phyloP scores from a whole-genome alignment of 305 asterid genomes.

The Vinca major region DNA sequence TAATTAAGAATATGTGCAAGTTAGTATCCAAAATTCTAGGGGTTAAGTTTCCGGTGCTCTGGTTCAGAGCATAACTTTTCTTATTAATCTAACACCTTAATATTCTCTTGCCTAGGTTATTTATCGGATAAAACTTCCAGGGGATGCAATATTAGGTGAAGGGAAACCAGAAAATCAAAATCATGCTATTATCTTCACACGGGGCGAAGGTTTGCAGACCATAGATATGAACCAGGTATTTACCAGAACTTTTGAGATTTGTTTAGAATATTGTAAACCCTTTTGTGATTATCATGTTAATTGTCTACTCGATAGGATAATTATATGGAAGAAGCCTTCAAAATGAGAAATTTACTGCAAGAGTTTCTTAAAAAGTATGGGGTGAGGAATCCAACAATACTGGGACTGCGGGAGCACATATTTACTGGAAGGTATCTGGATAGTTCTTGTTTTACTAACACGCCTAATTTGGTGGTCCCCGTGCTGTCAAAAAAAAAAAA shows the following conservation, averaged over 20 bases:
- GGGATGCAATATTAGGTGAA: constrained; percentile 90
- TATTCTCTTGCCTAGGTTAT: constrained; percentile 47
- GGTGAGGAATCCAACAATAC: constrained; percentile 84
- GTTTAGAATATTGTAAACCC: not conserved
- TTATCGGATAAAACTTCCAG: constrained; percentile 90
- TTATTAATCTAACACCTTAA: not conserved
- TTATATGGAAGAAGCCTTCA: constrained; percentile 96
- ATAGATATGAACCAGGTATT: constrained; percentile 97
- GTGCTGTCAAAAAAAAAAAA: constrained; percentile 7
- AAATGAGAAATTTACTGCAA: constrained; percentile 92
- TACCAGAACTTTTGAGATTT: not conserved
- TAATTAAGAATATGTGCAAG: not conserved
- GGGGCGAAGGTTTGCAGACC: constrained; percentile 98
- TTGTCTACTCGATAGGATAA: constrained; percentile 51
- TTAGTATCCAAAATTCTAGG: not conserved
- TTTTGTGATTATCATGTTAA: constrained; percentile 6
- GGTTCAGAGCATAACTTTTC: not conserved
- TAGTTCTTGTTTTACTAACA: not conserved
- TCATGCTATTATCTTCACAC: constrained; percentile 94
- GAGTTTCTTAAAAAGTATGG: constrained; percentile 84
- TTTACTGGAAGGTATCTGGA: constrained; percentile 82
- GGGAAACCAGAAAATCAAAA: constrained; percentile 99
- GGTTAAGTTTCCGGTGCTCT: not conserved
- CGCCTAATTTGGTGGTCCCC: not conserved
- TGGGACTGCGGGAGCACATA: constrained; percentile 95